Evolutionary conservation across 75 land plant species (phyloP).

Genomic region (Picea glauca): DNA sequence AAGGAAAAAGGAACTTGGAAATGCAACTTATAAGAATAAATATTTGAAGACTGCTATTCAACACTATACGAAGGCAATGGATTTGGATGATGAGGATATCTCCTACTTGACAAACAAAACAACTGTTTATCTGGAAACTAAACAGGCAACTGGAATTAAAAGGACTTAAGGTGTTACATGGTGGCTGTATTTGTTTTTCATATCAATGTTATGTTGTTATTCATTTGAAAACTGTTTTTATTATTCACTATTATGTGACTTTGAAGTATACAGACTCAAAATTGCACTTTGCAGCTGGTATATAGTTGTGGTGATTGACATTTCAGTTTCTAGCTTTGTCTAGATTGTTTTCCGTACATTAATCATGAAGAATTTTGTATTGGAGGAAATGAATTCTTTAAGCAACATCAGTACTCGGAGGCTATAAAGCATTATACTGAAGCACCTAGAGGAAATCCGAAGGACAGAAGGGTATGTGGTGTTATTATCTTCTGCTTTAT

Average conservation of each 20-base stretch:
- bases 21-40: constrained; percentile 96
- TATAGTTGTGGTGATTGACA: too few relatives aligned
- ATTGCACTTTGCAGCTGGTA: too few relatives aligned
- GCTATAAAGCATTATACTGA: constrained; percentile 94
- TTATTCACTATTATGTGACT: too few relatives aligned
- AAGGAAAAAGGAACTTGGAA: constrained; percentile 95
- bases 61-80: constrained; percentile 73
- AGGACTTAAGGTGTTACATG: too few relatives aligned
- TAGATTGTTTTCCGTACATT: not conserved
- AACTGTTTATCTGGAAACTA: constrained; percentile 85
- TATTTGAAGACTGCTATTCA: constrained; percentile 74
- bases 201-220: too few relatives aligned
- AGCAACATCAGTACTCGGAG: constrained; percentile 88
- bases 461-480: constrained; percentile 67
- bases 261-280: too few relatives aligned
- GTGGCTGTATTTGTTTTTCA: too few relatives aligned
- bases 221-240: too few relatives aligned
- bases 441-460: constrained; percentile 80
- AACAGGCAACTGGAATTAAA: too few relatives aligned
- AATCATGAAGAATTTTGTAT: not conserved
- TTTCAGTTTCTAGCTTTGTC: not conserved
- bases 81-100: constrained; percentile 91
- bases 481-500: not conserved
- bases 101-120: constrained; percentile 92
- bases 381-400: constrained; percentile 88